These are phyloP conservation scores for Phytophthora pini DNA, from an alignment of 352 stramenopile genomes.

Conservation along the genomic window DNA sequence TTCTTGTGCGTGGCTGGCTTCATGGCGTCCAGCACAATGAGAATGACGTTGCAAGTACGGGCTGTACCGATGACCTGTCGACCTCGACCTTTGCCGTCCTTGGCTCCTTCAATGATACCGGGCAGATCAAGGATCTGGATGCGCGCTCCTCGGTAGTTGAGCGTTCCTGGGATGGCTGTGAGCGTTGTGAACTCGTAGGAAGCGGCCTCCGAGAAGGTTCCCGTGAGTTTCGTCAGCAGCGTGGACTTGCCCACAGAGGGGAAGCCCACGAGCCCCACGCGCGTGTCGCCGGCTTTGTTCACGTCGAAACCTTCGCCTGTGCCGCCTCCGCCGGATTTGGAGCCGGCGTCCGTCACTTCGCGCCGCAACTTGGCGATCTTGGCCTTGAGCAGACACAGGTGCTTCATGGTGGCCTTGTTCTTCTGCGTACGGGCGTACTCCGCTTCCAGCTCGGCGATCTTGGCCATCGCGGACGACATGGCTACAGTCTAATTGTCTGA, in stretches of 20 bases:
- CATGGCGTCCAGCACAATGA: slow-evolving; percentile 97
- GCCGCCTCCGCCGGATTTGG: slow-evolving; percentile 69
- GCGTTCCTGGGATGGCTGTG: slow-evolving; percentile 97
- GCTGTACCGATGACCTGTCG: slow-evolving; percentile 97
- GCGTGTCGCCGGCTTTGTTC: slow-evolving; percentile 96
- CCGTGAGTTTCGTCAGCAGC: slow-evolving; percentile 97
- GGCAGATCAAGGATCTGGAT: slow-evolving; percentile 93
- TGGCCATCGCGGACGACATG: slow-evolving; percentile 73
- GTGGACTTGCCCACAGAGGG: slow-evolving; percentile 99
- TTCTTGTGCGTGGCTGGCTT: slow-evolving; percentile 99
- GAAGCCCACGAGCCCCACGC: slow-evolving; percentile 98
- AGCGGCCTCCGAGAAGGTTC: slow-evolving; percentile 95
- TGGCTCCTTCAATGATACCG: slow-evolving; percentile 99
- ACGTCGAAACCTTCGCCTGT: slow-evolving; percentile 91
- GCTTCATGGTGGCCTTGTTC: slow-evolving; percentile 99
- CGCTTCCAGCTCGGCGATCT: slow-evolving; percentile 85
- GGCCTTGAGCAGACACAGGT: slow-evolving; percentile 97
- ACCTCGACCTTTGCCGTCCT: slow-evolving; percentile 97
- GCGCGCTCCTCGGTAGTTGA: slow-evolving; percentile 94
- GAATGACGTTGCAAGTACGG: slow-evolving; percentile 98
- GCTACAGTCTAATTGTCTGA: not conserved
- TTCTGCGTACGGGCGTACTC: slow-evolving; percentile 99
- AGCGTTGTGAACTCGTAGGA: slow-evolving; percentile 99
- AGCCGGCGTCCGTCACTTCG: slow-evolving; percentile 89
- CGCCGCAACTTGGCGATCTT: slow-evolving; percentile 97